Evolutionary conservation across 257 asterid genomes (phyloP).

Genomic region (Avicennia marina): DNA sequence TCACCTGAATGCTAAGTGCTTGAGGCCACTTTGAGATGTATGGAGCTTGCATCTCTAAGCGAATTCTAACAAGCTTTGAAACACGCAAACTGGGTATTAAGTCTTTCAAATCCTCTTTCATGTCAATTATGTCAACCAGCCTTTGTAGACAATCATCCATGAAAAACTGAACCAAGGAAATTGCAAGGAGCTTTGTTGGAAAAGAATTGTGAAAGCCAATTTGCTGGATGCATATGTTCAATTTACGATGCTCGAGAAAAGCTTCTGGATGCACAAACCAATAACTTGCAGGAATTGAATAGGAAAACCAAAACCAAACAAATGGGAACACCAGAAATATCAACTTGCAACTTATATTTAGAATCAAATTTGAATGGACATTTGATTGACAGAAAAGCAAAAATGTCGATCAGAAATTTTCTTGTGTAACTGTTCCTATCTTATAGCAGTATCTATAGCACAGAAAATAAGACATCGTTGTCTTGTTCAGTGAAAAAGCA

Average conservation of each 20-base stretch:
- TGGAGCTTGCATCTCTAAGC: slow-evolving; percentile 97
- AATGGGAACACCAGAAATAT: neutral
- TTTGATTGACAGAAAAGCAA: slow-evolving; percentile 3
- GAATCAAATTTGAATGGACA: neutral
- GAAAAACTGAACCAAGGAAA: slow-evolving; percentile 61
- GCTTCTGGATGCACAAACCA: too few species aligned
- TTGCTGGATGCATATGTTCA: too few species aligned
- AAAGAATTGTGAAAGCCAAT: slow-evolving; percentile 4
- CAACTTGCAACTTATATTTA: neutral
- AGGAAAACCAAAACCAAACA: neutral
- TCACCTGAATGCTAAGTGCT: slow-evolving; percentile 95
- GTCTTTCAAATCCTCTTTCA: slow-evolving; percentile 48
- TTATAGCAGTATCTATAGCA: neutral
- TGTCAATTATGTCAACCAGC: slow-evolving; percentile 63
- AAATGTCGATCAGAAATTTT: neutral
- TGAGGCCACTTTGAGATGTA: slow-evolving; percentile 90
- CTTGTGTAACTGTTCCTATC: neutral
- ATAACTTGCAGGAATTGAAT: neutral
- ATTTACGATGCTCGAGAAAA: too few species aligned
- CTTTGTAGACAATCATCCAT: slow-evolving; percentile 95
- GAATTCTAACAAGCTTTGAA: slow-evolving; percentile 62
- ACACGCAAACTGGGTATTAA: slow-evolving; percentile 74
- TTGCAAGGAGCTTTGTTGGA: slow-evolving; percentile 9
- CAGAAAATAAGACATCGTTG: neutral
- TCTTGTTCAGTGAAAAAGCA: neutral